Conservation (phyloP, 305 asterid genomes). For the Fraxinus baroniana region DNA sequence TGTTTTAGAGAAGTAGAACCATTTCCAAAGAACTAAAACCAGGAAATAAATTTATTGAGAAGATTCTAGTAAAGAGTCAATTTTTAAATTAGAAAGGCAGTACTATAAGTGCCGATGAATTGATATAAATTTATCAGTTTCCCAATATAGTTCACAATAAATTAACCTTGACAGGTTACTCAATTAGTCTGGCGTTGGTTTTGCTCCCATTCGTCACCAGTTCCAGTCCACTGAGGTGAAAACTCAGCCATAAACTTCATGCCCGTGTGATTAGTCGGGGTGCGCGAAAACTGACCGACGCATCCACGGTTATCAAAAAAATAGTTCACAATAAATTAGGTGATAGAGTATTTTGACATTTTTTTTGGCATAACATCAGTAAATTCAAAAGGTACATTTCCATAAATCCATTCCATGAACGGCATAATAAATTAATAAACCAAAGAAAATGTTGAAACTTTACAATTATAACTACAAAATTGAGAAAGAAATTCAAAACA, state of each 20-base stretch:
- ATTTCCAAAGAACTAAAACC: not conserved
- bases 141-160: not conserved
- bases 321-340: not conserved
- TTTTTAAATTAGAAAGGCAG: not conserved
- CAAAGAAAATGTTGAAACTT: not conserved
- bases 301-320: too few relatives aligned
- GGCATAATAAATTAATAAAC: not conserved
- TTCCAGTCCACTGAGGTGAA: too few relatives aligned
- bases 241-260: too few relatives aligned
- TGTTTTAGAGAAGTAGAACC: not conserved
- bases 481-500: slow-evolving; percentile 1
- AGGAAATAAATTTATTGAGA: not conserved
- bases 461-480: slow-evolving; percentile 3
- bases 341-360: not conserved
- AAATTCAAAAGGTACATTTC: not conserved
- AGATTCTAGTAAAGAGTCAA: slow-evolving; percentile 5
- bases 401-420: not conserved
- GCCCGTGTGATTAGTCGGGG: too few relatives aligned
- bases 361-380: not conserved
- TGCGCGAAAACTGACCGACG: too few relatives aligned
- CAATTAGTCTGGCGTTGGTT: too few relatives aligned
- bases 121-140: not conserved
- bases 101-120: not conserved
- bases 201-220: too few relatives aligned
- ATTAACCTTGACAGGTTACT: too few relatives aligned